Percentiles rank a stretch among this genome's conserved stretches.
Conservation (phyloP, 495 filamentous ascomycete species). For the Lasiosphaeria miniovina region DNA sequence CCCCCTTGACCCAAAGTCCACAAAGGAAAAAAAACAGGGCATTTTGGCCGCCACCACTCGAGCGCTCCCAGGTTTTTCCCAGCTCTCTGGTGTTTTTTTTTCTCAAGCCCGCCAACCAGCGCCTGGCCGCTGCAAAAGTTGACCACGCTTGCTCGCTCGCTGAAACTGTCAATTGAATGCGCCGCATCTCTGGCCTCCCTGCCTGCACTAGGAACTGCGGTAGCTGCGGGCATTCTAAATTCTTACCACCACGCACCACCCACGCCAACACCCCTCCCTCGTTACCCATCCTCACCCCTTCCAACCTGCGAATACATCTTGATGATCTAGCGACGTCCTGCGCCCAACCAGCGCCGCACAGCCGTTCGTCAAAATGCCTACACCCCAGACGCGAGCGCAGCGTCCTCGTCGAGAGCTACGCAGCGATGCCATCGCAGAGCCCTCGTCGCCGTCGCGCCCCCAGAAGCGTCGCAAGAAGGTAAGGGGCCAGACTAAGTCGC, state of each 20-base stretch:
- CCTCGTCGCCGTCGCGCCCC: conserved; percentile 68
- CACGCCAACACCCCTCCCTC: background rate
- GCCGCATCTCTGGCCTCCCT: background rate
- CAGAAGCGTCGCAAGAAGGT: conserved; percentile 76
- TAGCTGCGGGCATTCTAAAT: conserved; percentile 7
- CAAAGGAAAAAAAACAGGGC: no score
- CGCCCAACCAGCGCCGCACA: background rate
- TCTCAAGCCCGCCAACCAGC: no score
- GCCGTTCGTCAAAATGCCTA: conserved; percentile 30
- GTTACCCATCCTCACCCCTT: background rate
- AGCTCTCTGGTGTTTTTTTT: no score
- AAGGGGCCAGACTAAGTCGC: conserved; percentile 26
- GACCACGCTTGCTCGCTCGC: no score
- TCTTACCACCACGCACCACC: background rate
- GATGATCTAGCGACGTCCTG: conserved; percentile 22
- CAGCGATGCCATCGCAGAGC: conserved; percentile 38
- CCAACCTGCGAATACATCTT: background rate
- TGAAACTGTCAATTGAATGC: background rate
- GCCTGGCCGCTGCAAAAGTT: no score
- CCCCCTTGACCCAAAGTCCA: no score
- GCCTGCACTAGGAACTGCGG: background rate
- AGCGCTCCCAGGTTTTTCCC: no score
- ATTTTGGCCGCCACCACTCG: no score
- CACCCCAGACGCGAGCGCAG: conserved; percentile 43
- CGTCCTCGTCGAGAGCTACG: conserved; percentile 39